A percentile compares a stretch with the other conserved stretches of the same genome.
phyloP scores from a whole-genome alignment of 2,329 filamentous ascomycete species.

The Epichloe hybrida region DNA sequence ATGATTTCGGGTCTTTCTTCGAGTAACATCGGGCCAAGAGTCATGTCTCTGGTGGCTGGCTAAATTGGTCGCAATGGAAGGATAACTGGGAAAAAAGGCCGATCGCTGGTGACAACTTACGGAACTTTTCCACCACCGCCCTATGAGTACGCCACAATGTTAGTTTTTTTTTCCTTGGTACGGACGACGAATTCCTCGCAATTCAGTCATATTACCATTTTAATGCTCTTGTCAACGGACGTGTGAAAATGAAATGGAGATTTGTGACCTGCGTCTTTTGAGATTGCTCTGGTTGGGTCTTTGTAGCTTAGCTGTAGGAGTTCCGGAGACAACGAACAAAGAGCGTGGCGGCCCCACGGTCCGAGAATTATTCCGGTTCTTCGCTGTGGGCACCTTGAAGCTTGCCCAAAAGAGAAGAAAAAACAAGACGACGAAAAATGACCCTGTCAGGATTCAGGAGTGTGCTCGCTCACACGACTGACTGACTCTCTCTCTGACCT shows the following conservation, averaged over 20 bases:
- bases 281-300: not conserved
- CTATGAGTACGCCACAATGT: conserved; percentile 23
- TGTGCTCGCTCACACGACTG: conserved; percentile 7
- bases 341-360: not conserved
- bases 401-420: not conserved
- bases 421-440: no score
- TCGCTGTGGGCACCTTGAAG: not conserved
- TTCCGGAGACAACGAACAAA: not conserved
- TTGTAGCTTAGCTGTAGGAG: no score
- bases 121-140: conserved; percentile 61
- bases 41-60: conserved; percentile 9
- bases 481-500: not conserved
- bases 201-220: conserved; percentile 36
- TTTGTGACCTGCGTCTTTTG: conserved; percentile 19
- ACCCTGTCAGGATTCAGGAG: not conserved
- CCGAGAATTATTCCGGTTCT: conserved; percentile 2
- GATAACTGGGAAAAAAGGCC: not conserved
- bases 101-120: conserved; percentile 25
- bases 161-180: not conserved
- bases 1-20: conserved; percentile 5
- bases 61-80: not conserved
- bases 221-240: conserved; percentile 26
- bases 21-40: conserved; percentile 4
- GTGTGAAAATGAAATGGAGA: conserved; percentile 7
- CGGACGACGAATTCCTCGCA: not conserved